Evolutionary conservation across 1,284 basidiomycete genomes (phyloP), one percentile per base, ranked within the genome.

Genomic region (Cutaneotrichosporon daszewskae): DNA sequence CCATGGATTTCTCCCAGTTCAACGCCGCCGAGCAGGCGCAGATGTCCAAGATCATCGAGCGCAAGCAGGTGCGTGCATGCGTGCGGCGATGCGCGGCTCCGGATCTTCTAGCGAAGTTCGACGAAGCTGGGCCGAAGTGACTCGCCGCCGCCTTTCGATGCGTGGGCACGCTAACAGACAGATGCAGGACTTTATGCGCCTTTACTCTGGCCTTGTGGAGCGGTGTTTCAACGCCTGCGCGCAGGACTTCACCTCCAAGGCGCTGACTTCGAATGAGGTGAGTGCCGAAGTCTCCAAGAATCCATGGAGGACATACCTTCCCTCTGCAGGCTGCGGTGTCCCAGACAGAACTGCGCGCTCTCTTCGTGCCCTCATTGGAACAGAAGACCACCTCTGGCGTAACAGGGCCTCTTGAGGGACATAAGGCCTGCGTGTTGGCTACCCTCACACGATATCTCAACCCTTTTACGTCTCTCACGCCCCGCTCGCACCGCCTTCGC

Each of bases 101-200:
- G 25, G 8, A 8, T 8, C 25, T 26, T 8, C 25, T 9, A 26
- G 25, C 8, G 9, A 26, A 26, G 8, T 8, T 26, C 25, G 25
- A 26, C 25, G 25, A 9, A 9, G 25, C 25, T 26, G 25, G 25
- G 25, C 8, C 25, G 13, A 26, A 13, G 25, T 26, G 8, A 13
- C 25, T 8, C 25, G 25, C 9, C 14, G 26, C 26, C 14, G 26
- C 23, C 20, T 24, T 27, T 10, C n/a, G 16, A 3, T 33, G 10
- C 6, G 18, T 10, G 20, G 10, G 3, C 12, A 22, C 19, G 37
- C 47, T 45, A 18, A 47, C 38, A 7, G 14, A 32, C 72, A 97
- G 88, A 95, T 97, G 91, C 87, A 94, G 78, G 94, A 97, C 76
- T 97, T 98, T 63, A 78, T 97, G 78, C 79, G 79, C 63, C 84